Base-by-base conservation (phyloP, 371 early-diverging fungal genomes). In the Mortierella sp. region DNA sequence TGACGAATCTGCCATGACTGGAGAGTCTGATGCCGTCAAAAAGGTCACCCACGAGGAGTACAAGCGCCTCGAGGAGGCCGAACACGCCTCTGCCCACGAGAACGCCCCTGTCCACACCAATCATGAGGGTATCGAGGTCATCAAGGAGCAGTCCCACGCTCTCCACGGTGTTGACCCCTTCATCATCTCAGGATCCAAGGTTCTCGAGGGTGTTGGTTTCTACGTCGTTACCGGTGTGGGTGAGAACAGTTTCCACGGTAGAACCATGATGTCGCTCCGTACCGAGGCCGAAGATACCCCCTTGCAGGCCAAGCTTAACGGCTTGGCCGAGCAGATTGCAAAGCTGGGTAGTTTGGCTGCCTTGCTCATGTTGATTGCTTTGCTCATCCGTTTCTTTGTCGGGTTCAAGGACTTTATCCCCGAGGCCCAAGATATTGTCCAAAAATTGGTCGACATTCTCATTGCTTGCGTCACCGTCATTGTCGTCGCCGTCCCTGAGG, bases 1-100 rank as follows among this genome's bases (percentile, higher is more conserved):
- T 87, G 99, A 99, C 87, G 98, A 99, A 82, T 95, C 96, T 38
- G 95, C 97, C 68, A 95, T 96, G 50, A 98, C 98, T 0, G 99
- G 99, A 85, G 99, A 99, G 91, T 93, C 96, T 4, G 96, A 98
- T 77, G 94, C 96, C 0, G 93, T 98, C 89, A 93, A 93, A 80
- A 96, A 90, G 72, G 79, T 88, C 21, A 80, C 83, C 57, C 78
- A 80, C 13, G 86, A 89, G n/a, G 88, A 88, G 52, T 74, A 76
- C 45, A 55, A 72, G 55, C 72, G 63, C 16, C 74, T 80, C 2
- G 77, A 82, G 65, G 88, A 90, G 0, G 89, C 92, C 73, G 90
- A 89, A 70, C 94, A 94, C 21, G 90, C 90, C 24, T 16, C 65
- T 3, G 75, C 74, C 38, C 44, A 57, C 44, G 70, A 73, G 34